These are phyloP conservation scores for Serendipita sp. DNA, from an alignment of 768 basidiomycete species.

Conservation along the genomic window DNA sequence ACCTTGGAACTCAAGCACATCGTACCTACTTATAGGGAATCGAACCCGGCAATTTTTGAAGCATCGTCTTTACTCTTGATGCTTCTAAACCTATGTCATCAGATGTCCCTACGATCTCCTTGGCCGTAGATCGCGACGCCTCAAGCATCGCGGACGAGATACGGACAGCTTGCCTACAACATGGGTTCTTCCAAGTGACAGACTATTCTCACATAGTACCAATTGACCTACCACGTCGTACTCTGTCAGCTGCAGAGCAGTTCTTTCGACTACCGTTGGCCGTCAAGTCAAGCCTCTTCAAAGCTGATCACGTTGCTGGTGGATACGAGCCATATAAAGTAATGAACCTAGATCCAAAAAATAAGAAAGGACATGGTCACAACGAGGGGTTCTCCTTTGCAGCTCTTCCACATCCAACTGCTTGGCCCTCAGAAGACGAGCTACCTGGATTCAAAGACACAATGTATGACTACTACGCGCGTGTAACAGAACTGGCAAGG, in stretches of 20 bases:
- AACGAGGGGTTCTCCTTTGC: background rate
- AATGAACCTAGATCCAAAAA: background rate
- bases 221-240: background rate
- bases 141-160: background rate
- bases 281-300: background rate
- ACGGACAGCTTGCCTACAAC: background rate
- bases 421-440: background rate
- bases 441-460: background rate
- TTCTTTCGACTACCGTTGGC: background rate
- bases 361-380: background rate
- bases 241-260: background rate
- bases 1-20: background rate
- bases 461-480: background rate
- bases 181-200: slow-evolving; percentile 4
- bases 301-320: background rate
- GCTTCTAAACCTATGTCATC: background rate
- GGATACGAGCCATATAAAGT: slow-evolving; percentile 4
- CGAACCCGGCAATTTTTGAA: background rate
- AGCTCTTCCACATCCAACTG: background rate
- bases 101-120: background rate
- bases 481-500: background rate
- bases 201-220: background rate
- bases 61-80: background rate
- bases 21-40: background rate
- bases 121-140: background rate